These are phyloP conservation scores for Gnaphalium uliginosum DNA, from an alignment of 129 eudicot species.

Conservation along the genomic window DNA sequence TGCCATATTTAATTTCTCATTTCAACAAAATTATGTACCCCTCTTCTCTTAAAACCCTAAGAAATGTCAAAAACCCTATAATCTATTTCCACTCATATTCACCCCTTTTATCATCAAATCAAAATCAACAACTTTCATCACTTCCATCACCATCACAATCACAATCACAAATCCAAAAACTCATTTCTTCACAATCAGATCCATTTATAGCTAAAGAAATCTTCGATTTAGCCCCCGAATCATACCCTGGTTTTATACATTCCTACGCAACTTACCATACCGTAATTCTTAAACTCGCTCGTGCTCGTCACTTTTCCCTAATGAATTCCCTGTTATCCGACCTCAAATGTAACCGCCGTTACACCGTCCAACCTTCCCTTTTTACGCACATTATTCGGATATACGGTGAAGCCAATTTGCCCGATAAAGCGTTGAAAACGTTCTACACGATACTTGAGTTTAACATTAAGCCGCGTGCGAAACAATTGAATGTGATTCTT, in stretches of 20 bases:
- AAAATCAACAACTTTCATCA: slow-evolving; percentile 7
- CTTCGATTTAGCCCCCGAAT: slow-evolving; percentile 63
- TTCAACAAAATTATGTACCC: slow-evolving; percentile 29
- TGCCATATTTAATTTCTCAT: slow-evolving; percentile 19
- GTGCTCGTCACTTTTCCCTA: slow-evolving; percentile 59
- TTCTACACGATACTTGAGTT: slow-evolving; percentile 69
- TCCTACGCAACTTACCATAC: slow-evolving; percentile 53
- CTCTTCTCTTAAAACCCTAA: slow-evolving; percentile 28
- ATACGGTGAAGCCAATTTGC: slow-evolving; percentile 66
- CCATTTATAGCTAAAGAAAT: slow-evolving; percentile 84
- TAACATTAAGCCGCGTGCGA: slow-evolving; percentile 53
- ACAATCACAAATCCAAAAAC: slow-evolving; percentile 60
- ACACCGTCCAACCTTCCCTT: slow-evolving; percentile 55
- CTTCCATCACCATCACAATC: slow-evolving; percentile 60
- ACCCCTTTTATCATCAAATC: slow-evolving; percentile 4
- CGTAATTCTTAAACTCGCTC: slow-evolving; percentile 76
- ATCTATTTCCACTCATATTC: slow-evolving; percentile 25
- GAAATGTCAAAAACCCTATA: not conserved
- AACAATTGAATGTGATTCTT: slow-evolving; percentile 61
- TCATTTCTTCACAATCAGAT: slow-evolving; percentile 65
- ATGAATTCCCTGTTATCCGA: slow-evolving; percentile 49
- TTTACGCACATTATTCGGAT: slow-evolving; percentile 61
- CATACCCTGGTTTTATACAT: slow-evolving; percentile 62
- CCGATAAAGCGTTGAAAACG: slow-evolving; percentile 64
- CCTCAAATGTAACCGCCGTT: slow-evolving; percentile 35